These are phyloP conservation scores for Saccharomyces hybrid DNA, from an alignment of 1,139 yeast genomes.

Conservation along the genomic window DNA sequence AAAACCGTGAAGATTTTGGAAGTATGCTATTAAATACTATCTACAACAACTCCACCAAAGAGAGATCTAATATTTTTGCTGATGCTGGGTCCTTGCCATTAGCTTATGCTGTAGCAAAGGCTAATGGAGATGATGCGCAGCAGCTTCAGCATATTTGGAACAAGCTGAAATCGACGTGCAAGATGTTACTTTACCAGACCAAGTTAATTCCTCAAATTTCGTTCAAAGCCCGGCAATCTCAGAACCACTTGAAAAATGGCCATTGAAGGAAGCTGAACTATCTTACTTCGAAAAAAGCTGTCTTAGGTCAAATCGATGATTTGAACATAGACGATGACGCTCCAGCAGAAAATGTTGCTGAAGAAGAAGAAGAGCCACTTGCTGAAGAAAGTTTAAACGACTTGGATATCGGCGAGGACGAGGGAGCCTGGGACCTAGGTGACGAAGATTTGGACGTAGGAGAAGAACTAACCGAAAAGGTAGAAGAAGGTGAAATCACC, in stretches of 20 bases:
- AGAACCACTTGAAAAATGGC: slow-evolving; percentile 57
- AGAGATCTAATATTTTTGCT: slow-evolving; percentile 67
- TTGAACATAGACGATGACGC: slow-evolving; percentile 35
- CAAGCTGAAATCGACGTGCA: slow-evolving; percentile 59
- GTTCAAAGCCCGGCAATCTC: slow-evolving; percentile 18
- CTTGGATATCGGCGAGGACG: slow-evolving; percentile 44
- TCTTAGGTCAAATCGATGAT: slow-evolving; percentile 69
- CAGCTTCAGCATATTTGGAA: slow-evolving; percentile 63
- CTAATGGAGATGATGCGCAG: slow-evolving; percentile 71
- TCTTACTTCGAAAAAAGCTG: slow-evolving; percentile 80
- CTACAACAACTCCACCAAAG: slow-evolving; percentile 66
- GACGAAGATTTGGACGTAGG: slow-evolving; percentile 61
- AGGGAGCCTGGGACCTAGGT: slow-evolving; percentile 51
- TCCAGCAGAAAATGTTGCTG: slow-evolving; percentile 20
- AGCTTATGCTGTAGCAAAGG: slow-evolving; percentile 88
- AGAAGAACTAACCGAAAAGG: slow-evolving; percentile 51
- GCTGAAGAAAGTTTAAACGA: slow-evolving; percentile 16
- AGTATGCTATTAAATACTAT: slow-evolving; percentile 79
- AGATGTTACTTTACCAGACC: slow-evolving; percentile 60
- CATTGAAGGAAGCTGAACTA: slow-evolving; percentile 61
- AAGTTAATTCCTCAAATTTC: slow-evolving; percentile 14
- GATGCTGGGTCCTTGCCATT: slow-evolving; percentile 78
- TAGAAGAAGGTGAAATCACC: slow-evolving; percentile 38
- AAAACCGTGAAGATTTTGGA: slow-evolving; percentile 73
- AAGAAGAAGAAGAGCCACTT: slow-evolving; percentile 30